Base-by-base conservation (phyloP, 495 filamentous ascomycete species). In the Coniosporium apollinis region DNA sequence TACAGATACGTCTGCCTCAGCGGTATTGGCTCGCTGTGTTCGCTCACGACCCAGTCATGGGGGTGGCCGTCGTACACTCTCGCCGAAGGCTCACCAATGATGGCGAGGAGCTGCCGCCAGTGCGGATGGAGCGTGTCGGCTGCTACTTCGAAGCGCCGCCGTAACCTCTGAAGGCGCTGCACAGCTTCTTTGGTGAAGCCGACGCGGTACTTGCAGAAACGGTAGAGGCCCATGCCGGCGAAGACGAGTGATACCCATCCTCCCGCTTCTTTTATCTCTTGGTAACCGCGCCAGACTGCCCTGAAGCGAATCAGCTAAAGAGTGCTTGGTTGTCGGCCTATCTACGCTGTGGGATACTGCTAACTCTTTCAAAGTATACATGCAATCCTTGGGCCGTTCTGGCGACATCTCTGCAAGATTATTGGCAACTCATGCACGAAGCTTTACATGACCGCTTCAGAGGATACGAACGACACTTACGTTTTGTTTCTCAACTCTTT, bases 401-500 rank as follows among this genome's bases (percentile, higher is more conserved):
- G n/a, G n/a, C n/a, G n/a, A n/a, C n/a, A n/a, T n/a, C n/a, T n/a
- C n/a, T n/a, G n/a, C n/a, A n/a, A n/a, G n/a, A n/a, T n/a, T n/a
- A n/a, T n/a, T n/a, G n/a, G n/a, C n/a, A n/a, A n/a, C n/a, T n/a
- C n/a, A n/a, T n/a, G n/a, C n/a, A n/a, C n/a, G n/a, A n/a, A n/a
- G n/a, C n/a, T n/a, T n/a, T n/a, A n/a, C n/a, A n/a, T n/a, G n/a
- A n/a, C n/a, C n/a, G n/a, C n/a, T n/a, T n/a, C n/a, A n/a, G n/a
- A n/a, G n/a, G n/a, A n/a, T n/a, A n/a, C n/a, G n/a, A n/a, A n/a
- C n/a, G n/a, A n/a, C n/a, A n/a, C n/a, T n/a, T n/a, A n/a, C 45
- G 52, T 54, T 32, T 55, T 57, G 22, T 57, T 57, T 8, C 54
- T 37, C 28, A 57, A 25, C 33, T 55, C 54, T 29, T 57, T 57